Percentiles rank a stretch among this genome's conserved stretches.
phyloP scores from a whole-genome alignment of 1,139 yeast genomes.

The Blastobotrys raffinosifermentans region DNA sequence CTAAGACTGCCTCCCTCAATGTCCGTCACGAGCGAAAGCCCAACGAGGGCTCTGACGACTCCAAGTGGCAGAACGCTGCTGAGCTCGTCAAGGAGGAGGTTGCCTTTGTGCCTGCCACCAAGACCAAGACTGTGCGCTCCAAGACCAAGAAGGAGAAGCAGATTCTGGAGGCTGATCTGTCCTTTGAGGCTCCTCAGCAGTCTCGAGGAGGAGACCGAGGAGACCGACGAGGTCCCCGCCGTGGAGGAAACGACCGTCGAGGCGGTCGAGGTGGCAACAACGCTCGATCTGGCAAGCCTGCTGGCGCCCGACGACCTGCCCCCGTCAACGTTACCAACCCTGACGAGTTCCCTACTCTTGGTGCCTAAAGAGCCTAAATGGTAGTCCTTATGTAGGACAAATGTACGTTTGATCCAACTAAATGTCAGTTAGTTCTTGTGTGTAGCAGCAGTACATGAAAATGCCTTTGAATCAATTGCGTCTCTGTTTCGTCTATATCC shows the following conservation, averaged over 20 bases:
- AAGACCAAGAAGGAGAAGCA: conserved; percentile 66
- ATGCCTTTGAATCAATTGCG: too few species aligned
- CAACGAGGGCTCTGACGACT: conserved; percentile 54
- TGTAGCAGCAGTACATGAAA: too few species aligned
- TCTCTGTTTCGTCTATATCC: too few species aligned
- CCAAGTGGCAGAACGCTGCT: conserved; percentile 39
- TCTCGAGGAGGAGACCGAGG: conserved; percentile 8
- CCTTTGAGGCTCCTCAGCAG: conserved; percentile 45
- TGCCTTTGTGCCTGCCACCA: conserved; percentile 46
- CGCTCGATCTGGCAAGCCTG: conserved; percentile 19
- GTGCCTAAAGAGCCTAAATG: conserved; percentile 19
- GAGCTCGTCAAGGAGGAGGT: conserved; percentile 35
- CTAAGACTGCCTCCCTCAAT: conserved; percentile 40
- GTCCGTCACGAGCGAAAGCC: conserved; percentile 47
- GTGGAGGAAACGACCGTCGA: conserved; percentile 27
- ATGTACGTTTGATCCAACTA: too few species aligned
- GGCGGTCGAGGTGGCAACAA: conserved; percentile 29
- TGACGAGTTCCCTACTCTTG: conserved; percentile 31
- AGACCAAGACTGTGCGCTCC: conserved; percentile 38
- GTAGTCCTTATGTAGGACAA: not conserved
- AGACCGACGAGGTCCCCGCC: conserved; percentile 11
- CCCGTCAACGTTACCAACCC: conserved; percentile 24
- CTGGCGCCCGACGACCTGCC: conserved; percentile 16
- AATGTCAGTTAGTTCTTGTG: too few species aligned
- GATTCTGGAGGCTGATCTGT: conserved; percentile 55